Base-by-base conservation (phyloP, 768 basidiomycete species). In the Lactarius hatsudake region DNA sequence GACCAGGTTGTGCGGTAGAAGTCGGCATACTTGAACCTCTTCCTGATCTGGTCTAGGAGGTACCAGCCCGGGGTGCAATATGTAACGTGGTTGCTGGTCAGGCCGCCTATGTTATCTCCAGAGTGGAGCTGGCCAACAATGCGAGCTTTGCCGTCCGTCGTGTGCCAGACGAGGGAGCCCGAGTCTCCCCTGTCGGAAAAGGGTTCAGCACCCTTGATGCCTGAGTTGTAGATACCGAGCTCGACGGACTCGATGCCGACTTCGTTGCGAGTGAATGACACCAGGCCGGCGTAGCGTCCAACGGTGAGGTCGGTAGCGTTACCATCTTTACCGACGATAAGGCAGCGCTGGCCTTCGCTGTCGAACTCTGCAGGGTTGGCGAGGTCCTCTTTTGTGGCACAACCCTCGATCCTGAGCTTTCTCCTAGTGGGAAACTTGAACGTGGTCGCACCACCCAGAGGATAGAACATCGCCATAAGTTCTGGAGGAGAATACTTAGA, bases 81-180 rank as follows among this genome's bases (percentile, higher is more conserved):
- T 0, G 61, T 62, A 20, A 62, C 18, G n/a, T 62, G 38, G 53
- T 40, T 55, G 38, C 40, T 43, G 20, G 62, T 63, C 20, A 28
- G 43, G 54, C 62, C 40, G 3, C 62, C 62, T 32, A 30, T 63
- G 40, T 55, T 63, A 2, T 1, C 0, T 26, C 62, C 55, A 26
- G 15, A 58, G 36, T 58, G 34, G n/a, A 63, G 36, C 54, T 62
- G 61, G 18, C 61, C 61, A 7, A 62, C 26, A 12, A 62, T 62
- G 61, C 8, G 18, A 42, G 53, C 62, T 23, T 43, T 55, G 2
- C 62, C 30, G 2, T 43, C 10, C 30, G 1, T 43, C 12, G 2
- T 55, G 30, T 56, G 30, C 62, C 62, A 55, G 36, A 38, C 36
- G 12, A 38, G 36, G 12, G 36, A 38, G 40, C 62, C 62, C 53